Base-by-base conservation (phyloP, 306 rosid genomes). In the Clitoria ternatea region DNA sequence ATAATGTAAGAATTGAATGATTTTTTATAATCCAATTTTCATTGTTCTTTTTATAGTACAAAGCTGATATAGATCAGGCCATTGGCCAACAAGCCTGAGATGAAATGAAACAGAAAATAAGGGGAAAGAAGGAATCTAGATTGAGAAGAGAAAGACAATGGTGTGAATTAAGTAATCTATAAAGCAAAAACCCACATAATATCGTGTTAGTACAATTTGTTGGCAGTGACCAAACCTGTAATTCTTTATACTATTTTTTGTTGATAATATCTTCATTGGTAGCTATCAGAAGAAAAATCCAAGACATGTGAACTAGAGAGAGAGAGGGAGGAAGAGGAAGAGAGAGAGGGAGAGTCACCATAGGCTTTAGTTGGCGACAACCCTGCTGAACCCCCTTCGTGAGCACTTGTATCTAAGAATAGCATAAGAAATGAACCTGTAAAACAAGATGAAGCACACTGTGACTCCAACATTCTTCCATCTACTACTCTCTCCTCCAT, bases 351-450 rank as follows among this genome's bases (percentile, higher is more conserved):
- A 54, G 67, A 65, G 66, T 64, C 69, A 36, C 30, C 65, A 73
- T 66, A 52, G 64, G 26, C 44, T 56, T 63, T 80, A 84, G 75
- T 76, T 37, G 78, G 73, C 74, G 48, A 64, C 68, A 45, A 57
- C 80, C 35, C 69, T 63, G 69, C 45, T 88, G 57, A 85, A 70
- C 23, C 84, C 78, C 53, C 79, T 82, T 43, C 80, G 83, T 19
- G 94, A 85, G 70, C 96, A 94, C 78, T 89, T 86, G 77, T 79
- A 88, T 82, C 96, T 82, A 24, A 94, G 92, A 80, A 94, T 81
- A 43, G 84, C 90, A 65, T 94, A 94, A 69, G 98, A 90, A 80
- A 89, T 80, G 75, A 94, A 90, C 87, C 97, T 90, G 89, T 87
- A 94, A 67, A 94, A 26, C 82, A 94, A 73, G 69, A 90, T 84